Conservation (phyloP, 768 basidiomycete genomes). For the Leccinellum luteum region DNA sequence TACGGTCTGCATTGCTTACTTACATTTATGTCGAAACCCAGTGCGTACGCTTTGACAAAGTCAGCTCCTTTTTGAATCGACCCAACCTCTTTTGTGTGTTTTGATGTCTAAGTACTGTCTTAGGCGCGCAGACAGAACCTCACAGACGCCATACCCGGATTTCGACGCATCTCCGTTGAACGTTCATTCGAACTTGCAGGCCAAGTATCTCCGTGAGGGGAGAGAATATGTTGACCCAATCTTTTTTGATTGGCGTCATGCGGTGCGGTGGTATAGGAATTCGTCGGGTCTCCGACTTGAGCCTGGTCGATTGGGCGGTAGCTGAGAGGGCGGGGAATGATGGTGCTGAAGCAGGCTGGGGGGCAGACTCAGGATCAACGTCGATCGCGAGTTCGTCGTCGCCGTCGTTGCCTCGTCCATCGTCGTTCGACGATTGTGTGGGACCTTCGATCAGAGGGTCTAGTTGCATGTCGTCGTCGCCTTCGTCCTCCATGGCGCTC, state of each 20-base stretch:
- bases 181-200: constrained; percentile 97
- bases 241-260: constrained; percentile 95
- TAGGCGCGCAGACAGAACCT: neutral
- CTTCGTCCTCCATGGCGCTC: constrained; percentile 16
- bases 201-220: constrained; percentile 94
- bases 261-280: constrained; percentile 94
- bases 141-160: constrained; percentile 66
- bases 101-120: constrained; percentile 68
- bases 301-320: constrained; percentile 45
- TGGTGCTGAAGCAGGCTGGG: constrained; percentile 52
- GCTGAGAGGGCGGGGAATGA: constrained; percentile 69
- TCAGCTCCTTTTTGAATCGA: constrained; percentile 96
- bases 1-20: constrained; percentile 22
- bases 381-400: constrained; percentile 69
- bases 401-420: constrained; percentile 24
- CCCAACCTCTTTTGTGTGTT: constrained; percentile 89
- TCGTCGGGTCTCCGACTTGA: constrained; percentile 84
- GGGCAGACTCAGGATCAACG: constrained; percentile 41
- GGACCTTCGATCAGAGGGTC: constrained; percentile 12
- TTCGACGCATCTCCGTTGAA: constrained; percentile 85
- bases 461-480: constrained; percentile 30
- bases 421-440: neutral
- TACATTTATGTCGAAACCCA: constrained; percentile 95
- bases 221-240: constrained; percentile 94
- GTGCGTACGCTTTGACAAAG: constrained; percentile 90